phyloP scores from a whole-genome alignment of 192 early-diverging fungal genomes.

The Haplosporangium gracile region DNA sequence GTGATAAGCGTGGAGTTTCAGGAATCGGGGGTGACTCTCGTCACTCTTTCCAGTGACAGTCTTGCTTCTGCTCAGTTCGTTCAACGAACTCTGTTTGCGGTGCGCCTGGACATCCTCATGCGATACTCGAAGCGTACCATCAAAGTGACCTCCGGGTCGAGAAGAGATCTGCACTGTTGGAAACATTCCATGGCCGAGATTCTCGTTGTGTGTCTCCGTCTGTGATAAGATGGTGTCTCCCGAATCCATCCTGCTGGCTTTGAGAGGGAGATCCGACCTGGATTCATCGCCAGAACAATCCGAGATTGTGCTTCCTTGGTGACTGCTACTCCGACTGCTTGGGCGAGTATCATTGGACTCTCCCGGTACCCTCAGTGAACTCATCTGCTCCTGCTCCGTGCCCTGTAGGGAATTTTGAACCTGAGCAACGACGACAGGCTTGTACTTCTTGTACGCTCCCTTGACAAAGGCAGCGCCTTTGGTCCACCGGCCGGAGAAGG shows the following conservation, averaged over 20 bases:
- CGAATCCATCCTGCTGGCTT: conserved; percentile 10
- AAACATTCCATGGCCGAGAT: conserved; percentile 28
- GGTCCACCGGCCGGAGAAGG: conserved; percentile 7
- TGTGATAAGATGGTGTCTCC: conserved; percentile 11
- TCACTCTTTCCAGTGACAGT: conserved; percentile 3
- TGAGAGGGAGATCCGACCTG: background rate
- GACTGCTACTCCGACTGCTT: background rate
- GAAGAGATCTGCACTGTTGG: conserved; percentile 48
- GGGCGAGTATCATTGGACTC: background rate
- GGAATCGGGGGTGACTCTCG: conserved; percentile 20
- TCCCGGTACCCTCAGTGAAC: background rate
- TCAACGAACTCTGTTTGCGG: conserved; percentile 21
- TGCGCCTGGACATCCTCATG: conserved; percentile 52
- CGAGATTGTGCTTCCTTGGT: background rate
- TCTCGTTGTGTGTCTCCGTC: conserved; percentile 16
- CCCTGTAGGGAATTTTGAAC: background rate
- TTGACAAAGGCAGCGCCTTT: conserved; percentile 33
- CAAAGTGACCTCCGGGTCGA: conserved; percentile 45
- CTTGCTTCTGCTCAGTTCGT: conserved; percentile 24
- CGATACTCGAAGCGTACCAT: conserved; percentile 37
- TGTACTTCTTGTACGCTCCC: conserved; percentile 36
- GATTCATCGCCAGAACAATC: conserved; percentile 10
- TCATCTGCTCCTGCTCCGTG: background rate
- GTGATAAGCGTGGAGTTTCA: conserved; percentile 35
- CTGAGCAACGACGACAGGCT: conserved; percentile 43